Evolutionary conservation across 1,139 yeast genomes (phyloP).

Genomic region (Hanseniaspora gamundiae): DNA sequence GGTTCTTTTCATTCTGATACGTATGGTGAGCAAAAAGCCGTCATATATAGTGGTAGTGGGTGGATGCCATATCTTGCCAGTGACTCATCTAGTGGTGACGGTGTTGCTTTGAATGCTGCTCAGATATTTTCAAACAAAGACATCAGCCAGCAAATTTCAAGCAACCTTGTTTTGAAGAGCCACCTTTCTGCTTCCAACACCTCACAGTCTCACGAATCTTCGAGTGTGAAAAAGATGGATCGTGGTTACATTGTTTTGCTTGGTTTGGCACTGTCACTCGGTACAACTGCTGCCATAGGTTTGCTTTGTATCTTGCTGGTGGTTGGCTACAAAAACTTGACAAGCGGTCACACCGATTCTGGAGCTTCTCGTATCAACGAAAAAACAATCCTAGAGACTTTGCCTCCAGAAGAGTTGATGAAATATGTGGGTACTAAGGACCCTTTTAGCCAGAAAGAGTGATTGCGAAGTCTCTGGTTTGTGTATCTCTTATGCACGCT

Average conservation of each 20-base stretch:
- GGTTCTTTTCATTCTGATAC: conserved; percentile 44
- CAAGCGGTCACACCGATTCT: conserved; percentile 13
- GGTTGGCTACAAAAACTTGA: conserved; percentile 32
- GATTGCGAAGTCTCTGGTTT: too few species aligned
- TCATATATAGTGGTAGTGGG: conserved; percentile 51
- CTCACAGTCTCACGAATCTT: conserved; percentile 17
- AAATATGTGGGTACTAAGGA: conserved; percentile 9
- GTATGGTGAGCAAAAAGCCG: conserved; percentile 55
- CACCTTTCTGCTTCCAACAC: conserved; percentile 10
- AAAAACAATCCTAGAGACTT: conserved; percentile 16
- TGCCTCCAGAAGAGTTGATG: conserved; percentile 45
- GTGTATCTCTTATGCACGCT: too few species aligned
- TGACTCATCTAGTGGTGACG: conserved; percentile 10
- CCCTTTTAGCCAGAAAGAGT: not conserved
- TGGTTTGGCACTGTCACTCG: conserved; percentile 78
- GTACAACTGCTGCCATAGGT: conserved; percentile 60
- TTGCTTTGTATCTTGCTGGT: conserved; percentile 46
- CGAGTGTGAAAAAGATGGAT: conserved; percentile 20
- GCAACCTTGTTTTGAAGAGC: conserved; percentile 17
- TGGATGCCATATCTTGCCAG: conserved; percentile 59
- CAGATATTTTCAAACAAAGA: conserved; percentile 28
- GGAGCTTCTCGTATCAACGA: conserved; percentile 39
- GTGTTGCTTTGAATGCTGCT: conserved; percentile 8
- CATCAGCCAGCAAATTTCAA: conserved; percentile 21
- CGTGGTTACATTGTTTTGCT: conserved; percentile 79